phyloP scores from a whole-genome alignment of 2,329 filamentous ascomycete species.

The Fusarium udum region DNA sequence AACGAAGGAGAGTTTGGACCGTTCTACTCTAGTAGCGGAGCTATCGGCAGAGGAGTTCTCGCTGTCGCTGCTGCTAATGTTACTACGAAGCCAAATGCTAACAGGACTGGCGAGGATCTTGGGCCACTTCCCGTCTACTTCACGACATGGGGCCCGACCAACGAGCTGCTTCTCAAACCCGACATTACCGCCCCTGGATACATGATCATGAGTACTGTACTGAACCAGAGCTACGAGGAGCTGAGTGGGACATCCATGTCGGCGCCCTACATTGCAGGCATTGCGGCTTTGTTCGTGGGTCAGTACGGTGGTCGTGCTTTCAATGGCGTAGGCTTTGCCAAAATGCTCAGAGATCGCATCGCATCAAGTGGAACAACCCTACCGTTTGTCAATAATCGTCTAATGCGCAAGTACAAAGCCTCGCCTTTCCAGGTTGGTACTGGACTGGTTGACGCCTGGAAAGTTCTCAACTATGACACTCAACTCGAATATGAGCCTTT shows the following conservation, averaged over 20 bases:
- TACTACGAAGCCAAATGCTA: slow-evolving; percentile 53
- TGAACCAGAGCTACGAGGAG: slow-evolving; percentile 54
- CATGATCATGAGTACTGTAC: slow-evolving; percentile 60
- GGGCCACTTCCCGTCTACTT: slow-evolving; percentile 54
- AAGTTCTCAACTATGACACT: slow-evolving; percentile 54
- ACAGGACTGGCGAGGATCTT: slow-evolving; percentile 39
- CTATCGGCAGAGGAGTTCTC: slow-evolving; percentile 47
- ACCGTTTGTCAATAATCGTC: slow-evolving; percentile 42
- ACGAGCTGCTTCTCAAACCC: slow-evolving; percentile 61
- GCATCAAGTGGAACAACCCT: slow-evolving; percentile 48
- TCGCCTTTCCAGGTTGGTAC: slow-evolving; percentile 56
- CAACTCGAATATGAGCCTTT: slow-evolving; percentile 54
- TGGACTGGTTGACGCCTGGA: slow-evolving; percentile 58
- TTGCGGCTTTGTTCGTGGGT: slow-evolving; percentile 58
- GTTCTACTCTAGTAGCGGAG: slow-evolving; percentile 53
- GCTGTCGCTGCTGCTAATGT: slow-evolving; percentile 53
- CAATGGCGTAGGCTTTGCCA: slow-evolving; percentile 50
- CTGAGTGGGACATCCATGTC: slow-evolving; percentile 67
- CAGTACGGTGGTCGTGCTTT: slow-evolving; percentile 52
- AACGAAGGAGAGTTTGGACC: slow-evolving; percentile 60
- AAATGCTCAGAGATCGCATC: slow-evolving; percentile 47
- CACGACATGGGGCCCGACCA: slow-evolving; percentile 62
- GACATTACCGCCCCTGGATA: slow-evolving; percentile 61
- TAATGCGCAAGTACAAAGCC: slow-evolving; percentile 40
- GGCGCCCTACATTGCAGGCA: slow-evolving; percentile 62